Evolutionary conservation across 306 rosid species (phyloP), one percentile per base, ranked within the genome.

Genomic region (Cucumis hystrix): DNA sequence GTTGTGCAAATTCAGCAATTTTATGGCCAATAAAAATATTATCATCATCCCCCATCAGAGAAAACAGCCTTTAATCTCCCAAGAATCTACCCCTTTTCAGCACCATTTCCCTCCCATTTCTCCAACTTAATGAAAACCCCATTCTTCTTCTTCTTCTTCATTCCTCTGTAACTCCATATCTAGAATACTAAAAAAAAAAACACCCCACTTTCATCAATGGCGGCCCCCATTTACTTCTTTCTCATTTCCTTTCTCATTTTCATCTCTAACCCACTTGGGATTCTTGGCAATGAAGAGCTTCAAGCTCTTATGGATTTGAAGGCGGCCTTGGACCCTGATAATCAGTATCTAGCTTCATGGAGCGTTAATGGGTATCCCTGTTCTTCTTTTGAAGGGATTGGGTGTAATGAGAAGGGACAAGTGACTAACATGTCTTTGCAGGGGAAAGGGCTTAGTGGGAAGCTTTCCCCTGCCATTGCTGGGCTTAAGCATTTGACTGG

Each of bases 371-470:
- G 83, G 1, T 84, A 87, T 15, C 88, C 90, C 3, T 87, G 90
- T 33, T 84, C 81, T 28, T 83, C 76, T 20, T 87, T 85, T 77
- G 90, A 87, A 68, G 90, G 90, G 49, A 83, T 87, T 81, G 88
- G 88, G 17, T 87, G 90, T 73, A 77, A 85, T 74, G 90, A 83
- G 39, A 79, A 77, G 41, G 84, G 87, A 15, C 83, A 63, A 21
- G 90, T 87, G 28, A 79, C 83, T 7, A 85, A 87, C 33, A 76
- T 87, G 54, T 87, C 90, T 35, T 63, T 87, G 33, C 90, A 87
- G 39, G 90, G 90, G 21, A 87, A 79, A 75, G 90, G 90, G 7
- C 85, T 87, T 10, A 41, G 73, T 76, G 90, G 90, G 30, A 61
- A 76, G 39, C 74, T 87, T 25, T 84, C 88, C 12, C 74, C 77